phyloP scores from a whole-genome alignment of 225 moss, liverwort and hornwort genomes.

The Climacium dendroides region DNA sequence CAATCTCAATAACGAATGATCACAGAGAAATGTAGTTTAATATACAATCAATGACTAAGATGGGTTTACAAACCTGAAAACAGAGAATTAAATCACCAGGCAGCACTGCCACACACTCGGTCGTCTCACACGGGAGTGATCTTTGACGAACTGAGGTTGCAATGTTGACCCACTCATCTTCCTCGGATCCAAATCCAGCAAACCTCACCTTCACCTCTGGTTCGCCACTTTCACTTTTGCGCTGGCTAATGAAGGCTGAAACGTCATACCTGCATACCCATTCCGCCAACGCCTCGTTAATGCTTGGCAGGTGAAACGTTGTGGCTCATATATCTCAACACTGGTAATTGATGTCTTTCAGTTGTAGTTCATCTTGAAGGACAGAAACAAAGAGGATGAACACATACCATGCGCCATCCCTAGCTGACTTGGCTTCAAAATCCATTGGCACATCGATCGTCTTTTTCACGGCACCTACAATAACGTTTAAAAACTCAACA shows the following conservation, averaged over 20 bases:
- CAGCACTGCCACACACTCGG: conserved; percentile 93
- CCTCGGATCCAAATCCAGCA: conserved; percentile 95
- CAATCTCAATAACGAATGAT: background rate
- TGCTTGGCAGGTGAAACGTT: background rate
- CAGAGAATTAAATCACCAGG: conserved; percentile 93
- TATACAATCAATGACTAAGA: background rate
- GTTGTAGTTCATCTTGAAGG: background rate
- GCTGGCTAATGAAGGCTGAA: conserved; percentile 78
- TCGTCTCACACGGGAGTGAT: conserved; percentile 95
- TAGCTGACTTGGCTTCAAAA: conserved; percentile 97
- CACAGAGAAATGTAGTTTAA: background rate
- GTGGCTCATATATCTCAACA: background rate
- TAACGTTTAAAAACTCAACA: background rate
- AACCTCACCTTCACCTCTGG: conserved; percentile 94
- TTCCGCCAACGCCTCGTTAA: background rate
- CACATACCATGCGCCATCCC: conserved; percentile 94
- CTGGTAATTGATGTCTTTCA: background rate
- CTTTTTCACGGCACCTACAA: conserved; percentile 44
- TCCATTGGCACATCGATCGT: conserved; percentile 65
- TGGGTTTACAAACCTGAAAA: conserved; percentile 56
- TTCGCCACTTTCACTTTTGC: conserved; percentile 49
- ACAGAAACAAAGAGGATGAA: background rate
- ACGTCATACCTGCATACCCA: conserved; percentile 74
- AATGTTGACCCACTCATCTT: conserved; percentile 97
- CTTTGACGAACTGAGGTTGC: conserved; percentile 77